Evolutionary conservation across 352 stramenopile species (phyloP).

Genomic region (Globisporangium megalacanthum): DNA sequence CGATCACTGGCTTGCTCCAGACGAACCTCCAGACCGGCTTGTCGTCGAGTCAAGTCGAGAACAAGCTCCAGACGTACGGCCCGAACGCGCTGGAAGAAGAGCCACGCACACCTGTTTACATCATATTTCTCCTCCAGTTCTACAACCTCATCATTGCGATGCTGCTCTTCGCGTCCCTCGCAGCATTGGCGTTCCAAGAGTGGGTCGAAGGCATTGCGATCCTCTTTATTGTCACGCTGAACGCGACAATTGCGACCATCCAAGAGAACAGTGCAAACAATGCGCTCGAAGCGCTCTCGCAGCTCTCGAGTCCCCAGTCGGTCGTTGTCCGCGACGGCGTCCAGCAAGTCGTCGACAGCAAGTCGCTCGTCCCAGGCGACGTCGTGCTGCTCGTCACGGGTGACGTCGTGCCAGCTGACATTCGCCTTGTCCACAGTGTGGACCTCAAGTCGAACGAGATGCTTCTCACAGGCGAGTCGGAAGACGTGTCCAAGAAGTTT

Average conservation of each 20-base stretch:
- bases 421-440: constrained; percentile 83
- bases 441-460: constrained; percentile 92
- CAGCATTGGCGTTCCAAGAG: constrained; percentile 51
- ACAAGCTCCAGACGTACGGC: constrained; percentile 38
- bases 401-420: constrained; percentile 91
- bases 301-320: constrained; percentile 60
- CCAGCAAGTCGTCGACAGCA: constrained; percentile 61
- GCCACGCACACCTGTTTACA: constrained; percentile 41
- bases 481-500: constrained; percentile 72
- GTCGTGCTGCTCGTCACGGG: constrained; percentile 89
- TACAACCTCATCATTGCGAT: constrained; percentile 77
- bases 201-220: constrained; percentile 70
- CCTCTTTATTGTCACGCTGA: constrained; percentile 57
- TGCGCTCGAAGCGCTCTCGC: constrained; percentile 48
- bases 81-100: constrained; percentile 63
- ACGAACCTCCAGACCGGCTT: constrained; percentile 49
- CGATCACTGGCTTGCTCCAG: constrained; percentile 44
- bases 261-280: constrained; percentile 67
- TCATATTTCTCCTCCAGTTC: constrained; percentile 71
- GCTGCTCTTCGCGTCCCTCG: constrained; percentile 51
- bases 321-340: constrained; percentile 58
- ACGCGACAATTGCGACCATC: constrained; percentile 49
- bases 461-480: constrained; percentile 91
- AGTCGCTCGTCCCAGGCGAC: constrained; percentile 69
- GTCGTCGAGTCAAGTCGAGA: constrained; percentile 31